These are phyloP conservation scores for Tolypocladium cylindrosporum DNA, from an alignment of 2,329 filamentous ascomycete species.

Conservation along the genomic window DNA sequence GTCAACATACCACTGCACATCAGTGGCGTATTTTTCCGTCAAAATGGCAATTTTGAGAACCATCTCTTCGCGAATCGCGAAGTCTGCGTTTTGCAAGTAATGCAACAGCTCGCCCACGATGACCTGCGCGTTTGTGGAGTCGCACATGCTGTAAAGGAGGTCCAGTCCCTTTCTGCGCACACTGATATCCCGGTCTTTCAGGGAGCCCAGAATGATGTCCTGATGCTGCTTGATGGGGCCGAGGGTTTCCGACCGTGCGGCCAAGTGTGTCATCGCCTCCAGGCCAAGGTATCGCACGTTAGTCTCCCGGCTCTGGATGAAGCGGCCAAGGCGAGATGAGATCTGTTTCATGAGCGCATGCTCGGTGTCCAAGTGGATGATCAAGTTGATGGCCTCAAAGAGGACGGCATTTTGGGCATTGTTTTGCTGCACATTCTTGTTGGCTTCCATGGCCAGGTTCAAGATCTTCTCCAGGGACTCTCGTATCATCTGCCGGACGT, in stretches of 20 bases:
- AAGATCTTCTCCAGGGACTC: slow-evolving; percentile 86
- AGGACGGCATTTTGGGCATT: slow-evolving; percentile 97
- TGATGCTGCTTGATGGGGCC: slow-evolving; percentile 98
- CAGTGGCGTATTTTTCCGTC: slow-evolving; percentile 96
- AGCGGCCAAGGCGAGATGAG: slow-evolving; percentile 79
- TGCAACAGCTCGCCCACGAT: slow-evolving; percentile 91
- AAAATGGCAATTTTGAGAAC: slow-evolving; percentile 97
- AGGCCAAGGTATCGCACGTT: slow-evolving; percentile 94
- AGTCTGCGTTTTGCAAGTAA: slow-evolving; percentile 93
- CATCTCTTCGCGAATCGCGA: slow-evolving; percentile 98
- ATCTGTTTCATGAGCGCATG: slow-evolving; percentile 94
- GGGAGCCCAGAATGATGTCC: slow-evolving; percentile 84
- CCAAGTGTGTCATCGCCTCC: slow-evolving; percentile 97
- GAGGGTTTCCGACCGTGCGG: slow-evolving; percentile 83
- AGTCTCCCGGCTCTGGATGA: slow-evolving; percentile 93
- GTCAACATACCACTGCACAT: slow-evolving; percentile 98
- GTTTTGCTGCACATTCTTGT: slow-evolving; percentile 98
- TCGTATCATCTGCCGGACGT: slow-evolving; percentile 83
- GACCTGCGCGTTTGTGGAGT: slow-evolving; percentile 82
- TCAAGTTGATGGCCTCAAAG: slow-evolving; percentile 96
- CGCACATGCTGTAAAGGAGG: slow-evolving; percentile 98
- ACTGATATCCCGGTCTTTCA: slow-evolving; percentile 94
- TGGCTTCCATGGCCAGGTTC: slow-evolving; percentile 82
- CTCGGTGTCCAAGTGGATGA: slow-evolving; percentile 95
- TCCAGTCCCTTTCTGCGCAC: slow-evolving; percentile 93